Evolutionary conservation across 2,329 filamentous ascomycete species (phyloP).

Genomic region (Colletotrichum higginsianum): DNA sequence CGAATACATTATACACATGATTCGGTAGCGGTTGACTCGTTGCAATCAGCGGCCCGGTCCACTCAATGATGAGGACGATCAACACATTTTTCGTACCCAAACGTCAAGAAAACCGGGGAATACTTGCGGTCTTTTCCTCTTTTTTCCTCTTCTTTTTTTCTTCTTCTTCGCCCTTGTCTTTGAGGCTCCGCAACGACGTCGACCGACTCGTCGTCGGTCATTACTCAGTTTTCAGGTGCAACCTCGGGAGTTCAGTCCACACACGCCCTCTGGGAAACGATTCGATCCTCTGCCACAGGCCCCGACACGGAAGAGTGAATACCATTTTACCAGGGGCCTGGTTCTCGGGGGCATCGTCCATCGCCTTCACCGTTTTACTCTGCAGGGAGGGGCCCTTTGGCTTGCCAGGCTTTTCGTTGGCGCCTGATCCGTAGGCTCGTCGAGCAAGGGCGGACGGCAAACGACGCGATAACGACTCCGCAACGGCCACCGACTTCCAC

Average conservation of each 20-base stretch:
- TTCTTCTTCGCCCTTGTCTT: background rate
- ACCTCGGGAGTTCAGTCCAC: background rate
- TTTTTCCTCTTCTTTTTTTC: background rate
- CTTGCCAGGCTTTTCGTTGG: background rate
- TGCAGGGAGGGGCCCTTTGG: background rate
- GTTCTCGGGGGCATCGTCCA: slow-evolving; percentile 19
- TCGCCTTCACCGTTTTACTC: slow-evolving; percentile 21
- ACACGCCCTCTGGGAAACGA: background rate
- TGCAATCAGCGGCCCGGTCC: slow-evolving; percentile 36
- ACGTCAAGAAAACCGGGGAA: slow-evolving; percentile 6
- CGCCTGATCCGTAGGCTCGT: background rate
- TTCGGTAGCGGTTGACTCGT: slow-evolving; percentile 16
- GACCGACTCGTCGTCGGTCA: slow-evolving; percentile 3
- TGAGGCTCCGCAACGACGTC: slow-evolving; percentile 14
- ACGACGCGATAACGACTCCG: background rate
- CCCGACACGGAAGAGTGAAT: slow-evolving; percentile 5
- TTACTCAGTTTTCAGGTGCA: background rate
- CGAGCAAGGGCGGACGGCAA: slow-evolving; percentile 1
- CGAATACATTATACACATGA: background rate
- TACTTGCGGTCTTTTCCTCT: background rate
- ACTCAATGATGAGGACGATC: slow-evolving; percentile 18
- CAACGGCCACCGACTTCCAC: slow-evolving; percentile 15
- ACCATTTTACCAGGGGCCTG: slow-evolving; percentile 30
- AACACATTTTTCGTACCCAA: slow-evolving; percentile 3
- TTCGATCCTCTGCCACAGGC: slow-evolving; percentile 1